Evolutionary conservation across 768 basidiomycete species (phyloP).

Genomic region (Chalciporus piperatus): DNA sequence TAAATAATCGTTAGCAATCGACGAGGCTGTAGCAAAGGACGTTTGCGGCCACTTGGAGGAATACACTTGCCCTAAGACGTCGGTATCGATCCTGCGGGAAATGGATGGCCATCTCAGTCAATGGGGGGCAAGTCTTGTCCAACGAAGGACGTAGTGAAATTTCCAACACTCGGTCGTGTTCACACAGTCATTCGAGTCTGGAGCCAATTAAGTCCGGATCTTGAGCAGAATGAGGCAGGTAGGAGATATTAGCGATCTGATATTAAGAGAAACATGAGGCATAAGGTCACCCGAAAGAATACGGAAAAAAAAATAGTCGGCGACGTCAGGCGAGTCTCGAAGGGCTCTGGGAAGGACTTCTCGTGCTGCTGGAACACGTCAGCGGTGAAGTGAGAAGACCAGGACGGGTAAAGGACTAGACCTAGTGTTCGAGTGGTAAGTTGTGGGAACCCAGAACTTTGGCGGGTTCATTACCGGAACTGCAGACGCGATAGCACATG

Average conservation of each 20-base stretch:
- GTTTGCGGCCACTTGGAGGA: conserved; percentile 18
- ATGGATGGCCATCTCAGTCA: conserved; percentile 3
- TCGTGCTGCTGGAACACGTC: conserved; percentile 4
- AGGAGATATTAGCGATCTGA: conserved; percentile 27
- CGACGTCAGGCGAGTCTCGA: background rate
- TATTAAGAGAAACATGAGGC: conserved; percentile 31
- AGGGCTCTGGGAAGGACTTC: background rate
- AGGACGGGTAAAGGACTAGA: background rate
- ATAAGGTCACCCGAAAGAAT: conserved; percentile 19
- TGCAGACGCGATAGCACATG: conserved; percentile 5
- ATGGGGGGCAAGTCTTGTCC: conserved; percentile 14
- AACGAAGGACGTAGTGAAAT: conserved; percentile 6
- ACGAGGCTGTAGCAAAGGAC: conserved; percentile 22
- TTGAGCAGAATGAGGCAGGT: conserved; percentile 28
- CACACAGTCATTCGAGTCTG: conserved; percentile 26
- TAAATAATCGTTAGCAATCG: conserved; percentile 15
- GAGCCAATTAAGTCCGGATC: conserved; percentile 22
- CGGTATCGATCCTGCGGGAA: conserved; percentile 6
- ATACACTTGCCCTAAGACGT: conserved; percentile 6
- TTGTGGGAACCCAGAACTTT: conserved; percentile 1
- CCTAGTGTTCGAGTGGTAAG: background rate
- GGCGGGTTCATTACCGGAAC: conserved; percentile 25
- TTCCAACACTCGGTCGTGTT: conserved; percentile 6
- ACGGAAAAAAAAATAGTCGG: background rate
- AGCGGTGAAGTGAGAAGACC: conserved; percentile 4